phyloP scores from a whole-genome alignment of 768 basidiomycete species.

The Naganishia friedmannii region DNA sequence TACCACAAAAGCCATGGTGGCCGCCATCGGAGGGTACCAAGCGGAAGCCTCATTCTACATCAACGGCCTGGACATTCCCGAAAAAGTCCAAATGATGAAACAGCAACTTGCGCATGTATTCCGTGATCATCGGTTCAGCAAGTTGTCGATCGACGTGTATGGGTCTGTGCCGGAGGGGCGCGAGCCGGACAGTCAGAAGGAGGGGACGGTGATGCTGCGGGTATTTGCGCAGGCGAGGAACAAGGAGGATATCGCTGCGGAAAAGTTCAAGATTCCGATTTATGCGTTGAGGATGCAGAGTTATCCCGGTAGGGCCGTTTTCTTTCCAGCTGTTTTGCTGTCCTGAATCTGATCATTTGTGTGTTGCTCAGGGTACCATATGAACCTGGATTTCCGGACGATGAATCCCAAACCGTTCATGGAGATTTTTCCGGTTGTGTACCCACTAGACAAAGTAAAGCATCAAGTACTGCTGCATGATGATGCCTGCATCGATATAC shows the following conservation, averaged over 20 bases:
- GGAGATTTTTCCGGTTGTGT: slow-evolving; percentile 22
- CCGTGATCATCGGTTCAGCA: slow-evolving; percentile 12
- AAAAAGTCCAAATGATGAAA: slow-evolving; percentile 20
- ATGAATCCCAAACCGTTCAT: slow-evolving; percentile 23
- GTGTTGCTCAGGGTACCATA: slow-evolving; percentile 2
- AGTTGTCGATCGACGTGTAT: slow-evolving; percentile 17
- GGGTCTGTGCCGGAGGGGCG: slow-evolving; percentile 10
- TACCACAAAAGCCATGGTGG: slow-evolving; percentile 24
- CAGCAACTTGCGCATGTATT: slow-evolving; percentile 14
- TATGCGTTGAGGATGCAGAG: slow-evolving; percentile 24
- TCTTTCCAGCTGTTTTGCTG: too few species aligned
- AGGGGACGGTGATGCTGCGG: background rate
- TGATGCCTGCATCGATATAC: background rate
- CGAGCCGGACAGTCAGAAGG: slow-evolving; percentile 15
- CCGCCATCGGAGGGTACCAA: slow-evolving; percentile 14
- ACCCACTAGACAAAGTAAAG: slow-evolving; percentile 3
- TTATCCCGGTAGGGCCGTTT: slow-evolving; percentile 8
- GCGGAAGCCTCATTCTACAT: slow-evolving; percentile 16
- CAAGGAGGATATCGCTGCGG: slow-evolving; percentile 16
- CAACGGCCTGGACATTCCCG: slow-evolving; percentile 15
- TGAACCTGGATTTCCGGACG: slow-evolving; percentile 20
- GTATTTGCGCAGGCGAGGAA: slow-evolving; percentile 19
- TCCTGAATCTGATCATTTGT: background rate
- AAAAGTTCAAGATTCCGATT: slow-evolving; percentile 23
- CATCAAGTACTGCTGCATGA: background rate